A percentile compares a stretch with the other conserved stretches of the same genome.
phyloP scores from a whole-genome alignment of 371 early-diverging fungal species.

The Mucor saturninus region DNA sequence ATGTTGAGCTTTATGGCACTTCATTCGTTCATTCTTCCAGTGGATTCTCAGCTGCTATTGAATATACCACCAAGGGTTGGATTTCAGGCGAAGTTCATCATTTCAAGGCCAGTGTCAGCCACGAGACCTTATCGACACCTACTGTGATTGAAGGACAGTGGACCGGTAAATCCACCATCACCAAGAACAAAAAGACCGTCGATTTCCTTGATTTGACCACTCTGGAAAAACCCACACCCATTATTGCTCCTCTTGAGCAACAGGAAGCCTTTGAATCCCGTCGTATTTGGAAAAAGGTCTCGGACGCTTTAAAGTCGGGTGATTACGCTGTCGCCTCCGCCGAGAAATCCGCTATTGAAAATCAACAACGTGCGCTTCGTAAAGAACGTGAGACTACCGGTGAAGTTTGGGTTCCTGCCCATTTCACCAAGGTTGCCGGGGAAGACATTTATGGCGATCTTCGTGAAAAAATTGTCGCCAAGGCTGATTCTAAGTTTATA shows the following conservation, averaged over 20 bases:
- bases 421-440: conserved; percentile 57
- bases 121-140: conserved; percentile 38
- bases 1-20: conserved; percentile 76
- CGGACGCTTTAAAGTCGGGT: conserved; percentile 67
- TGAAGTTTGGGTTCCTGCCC: conserved; percentile 62
- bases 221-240: conserved; percentile 46
- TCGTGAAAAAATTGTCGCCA: conserved; percentile 43
- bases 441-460: conserved; percentile 48
- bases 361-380: conserved; percentile 71
- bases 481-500: conserved; percentile 52
- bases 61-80: conserved; percentile 80
- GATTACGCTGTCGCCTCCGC: conserved; percentile 72
- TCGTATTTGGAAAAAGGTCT: conserved; percentile 74
- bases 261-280: conserved; percentile 75
- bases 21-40: conserved; percentile 70
- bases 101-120: conserved; percentile 71
- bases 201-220: conserved; percentile 66
- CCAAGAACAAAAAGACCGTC: conserved; percentile 49
- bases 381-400: conserved; percentile 65
- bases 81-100: conserved; percentile 82
- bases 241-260: conserved; percentile 57
- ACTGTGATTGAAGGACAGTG: conserved; percentile 68
- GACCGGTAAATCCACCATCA: conserved; percentile 65
- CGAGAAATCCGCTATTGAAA: conserved; percentile 77
- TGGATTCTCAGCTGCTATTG: conserved; percentile 70